Conservation (phyloP, 148 eudicot species). For the Rhododendron molle region DNA sequence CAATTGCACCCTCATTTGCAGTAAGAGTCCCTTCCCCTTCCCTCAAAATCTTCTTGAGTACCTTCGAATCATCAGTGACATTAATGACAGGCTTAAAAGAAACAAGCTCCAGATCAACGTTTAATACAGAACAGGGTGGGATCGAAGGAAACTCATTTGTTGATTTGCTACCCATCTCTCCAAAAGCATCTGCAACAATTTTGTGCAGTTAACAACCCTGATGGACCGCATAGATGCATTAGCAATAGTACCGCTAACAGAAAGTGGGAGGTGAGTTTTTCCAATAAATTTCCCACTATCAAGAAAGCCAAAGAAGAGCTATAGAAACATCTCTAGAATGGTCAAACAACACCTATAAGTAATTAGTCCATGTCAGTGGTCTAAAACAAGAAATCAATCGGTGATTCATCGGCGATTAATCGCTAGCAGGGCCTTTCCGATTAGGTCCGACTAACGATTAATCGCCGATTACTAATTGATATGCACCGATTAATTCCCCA, state of each 20-base stretch:
- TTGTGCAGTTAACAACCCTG: neutral
- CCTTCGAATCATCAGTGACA: slow-evolving; percentile 53
- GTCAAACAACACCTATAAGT: neutral
- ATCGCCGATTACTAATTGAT: too few species aligned
- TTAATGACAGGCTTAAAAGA: slow-evolving; percentile 51
- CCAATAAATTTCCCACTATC: neutral
- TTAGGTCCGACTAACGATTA: too few species aligned
- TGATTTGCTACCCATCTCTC: slow-evolving; percentile 24
- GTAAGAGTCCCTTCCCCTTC: slow-evolving; percentile 48
- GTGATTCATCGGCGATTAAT: too few species aligned
- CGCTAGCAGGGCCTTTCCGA: too few species aligned
- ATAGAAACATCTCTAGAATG: neutral
- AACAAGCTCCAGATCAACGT: slow-evolving; percentile 38
- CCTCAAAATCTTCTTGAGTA: slow-evolving; percentile 53
- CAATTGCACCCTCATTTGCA: slow-evolving; percentile 58
- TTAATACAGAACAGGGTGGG: slow-evolving; percentile 39
- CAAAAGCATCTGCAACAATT: slow-evolving; percentile 48
- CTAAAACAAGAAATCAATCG: too few species aligned
- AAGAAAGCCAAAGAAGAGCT: neutral
- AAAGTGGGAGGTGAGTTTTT: neutral
- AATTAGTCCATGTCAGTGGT: neutral
- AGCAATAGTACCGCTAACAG: neutral
- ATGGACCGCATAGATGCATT: neutral
- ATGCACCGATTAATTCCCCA: too few species aligned
- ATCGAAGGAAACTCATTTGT: slow-evolving; percentile 24